Evolutionary conservation across 768 basidiomycete species (phyloP).

Genomic region (Lactarius sanguifluus): DNA sequence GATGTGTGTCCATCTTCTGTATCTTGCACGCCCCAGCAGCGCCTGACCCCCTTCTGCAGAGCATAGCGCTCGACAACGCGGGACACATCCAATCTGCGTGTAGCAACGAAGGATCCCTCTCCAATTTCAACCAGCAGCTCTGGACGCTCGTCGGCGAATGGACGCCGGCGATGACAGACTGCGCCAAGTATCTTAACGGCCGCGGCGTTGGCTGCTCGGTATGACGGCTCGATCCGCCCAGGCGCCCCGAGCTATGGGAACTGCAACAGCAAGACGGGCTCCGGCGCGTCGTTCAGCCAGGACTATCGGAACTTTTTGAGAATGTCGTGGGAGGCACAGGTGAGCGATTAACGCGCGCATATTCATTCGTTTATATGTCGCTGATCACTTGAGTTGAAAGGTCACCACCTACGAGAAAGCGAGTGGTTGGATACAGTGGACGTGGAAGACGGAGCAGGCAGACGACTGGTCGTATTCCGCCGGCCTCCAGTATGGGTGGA

Average conservation of each 20-base stretch:
- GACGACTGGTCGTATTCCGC: slow-evolving; percentile 92
- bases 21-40: background rate
- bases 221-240: slow-evolving; percentile 54
- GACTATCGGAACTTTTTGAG: slow-evolving; percentile 81
- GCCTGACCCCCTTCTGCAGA: slow-evolving; percentile 35
- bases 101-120: slow-evolving; percentile 43
- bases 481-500: slow-evolving; percentile 80
- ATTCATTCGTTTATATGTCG: no score
- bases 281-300: slow-evolving; percentile 68
- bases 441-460: slow-evolving; percentile 80
- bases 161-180: slow-evolving; percentile 75
- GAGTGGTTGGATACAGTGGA: slow-evolving; percentile 80
- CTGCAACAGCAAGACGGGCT: slow-evolving; percentile 72
- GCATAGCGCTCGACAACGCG: slow-evolving; percentile 45
- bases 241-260: slow-evolving; percentile 71
- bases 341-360: slow-evolving; percentile 29
- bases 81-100: slow-evolving; percentile 68
- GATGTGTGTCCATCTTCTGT: slow-evolving; percentile 38
- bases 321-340: slow-evolving; percentile 84
- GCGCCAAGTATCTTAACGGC: slow-evolving; percentile 82
- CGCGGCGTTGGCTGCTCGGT: slow-evolving; percentile 65
- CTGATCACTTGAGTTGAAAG: slow-evolving; percentile 19
- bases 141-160: slow-evolving; percentile 91
- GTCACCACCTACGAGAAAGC: slow-evolving; percentile 64
- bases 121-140: slow-evolving; percentile 48